Percentiles rank a stretch among this genome's conserved stretches.
Evolutionary conservation across 306 rosid species (phyloP).

Genomic region (Corylus americana): DNA sequence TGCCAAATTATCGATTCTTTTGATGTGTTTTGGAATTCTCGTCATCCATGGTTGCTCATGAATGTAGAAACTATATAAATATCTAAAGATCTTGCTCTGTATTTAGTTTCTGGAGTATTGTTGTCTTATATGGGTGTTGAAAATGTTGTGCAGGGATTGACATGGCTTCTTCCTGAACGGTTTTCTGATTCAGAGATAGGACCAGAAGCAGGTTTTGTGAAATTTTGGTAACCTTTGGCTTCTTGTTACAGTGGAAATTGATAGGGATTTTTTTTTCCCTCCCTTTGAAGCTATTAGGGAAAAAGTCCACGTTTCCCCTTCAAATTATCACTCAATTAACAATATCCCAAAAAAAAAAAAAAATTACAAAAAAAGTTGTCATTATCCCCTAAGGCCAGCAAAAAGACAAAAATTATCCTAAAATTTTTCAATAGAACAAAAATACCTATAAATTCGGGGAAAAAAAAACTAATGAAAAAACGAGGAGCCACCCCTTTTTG

Average conservation of each 20-base stretch:
- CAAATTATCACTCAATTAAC: too few relatives aligned
- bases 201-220: constrained; percentile 99
- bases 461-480: too few relatives aligned
- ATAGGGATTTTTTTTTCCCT: constrained; percentile 8
- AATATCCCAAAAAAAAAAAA: too few relatives aligned
- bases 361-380: too few relatives aligned
- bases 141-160: constrained; percentile 70
- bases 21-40: neutral
- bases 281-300: neutral
- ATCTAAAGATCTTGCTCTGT: constrained; percentile 5
- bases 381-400: too few relatives aligned
- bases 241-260: constrained; percentile 41
- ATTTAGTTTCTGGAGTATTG: neutral
- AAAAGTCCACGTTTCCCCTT: too few relatives aligned
- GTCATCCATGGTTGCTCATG: neutral
- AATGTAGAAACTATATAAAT: constrained; percentile 4
- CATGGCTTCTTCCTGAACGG: constrained; percentile 96
- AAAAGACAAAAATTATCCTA: too few relatives aligned
- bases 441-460: too few relatives aligned
- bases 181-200: constrained; percentile 96
- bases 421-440: too few relatives aligned
- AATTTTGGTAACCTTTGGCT: constrained; percentile 78
- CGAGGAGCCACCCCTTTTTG: too few relatives aligned
- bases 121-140: constrained; percentile 37
- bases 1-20: neutral